These are phyloP conservation scores for Mortierella sp. DNA, from an alignment of 371 early-diverging fungal genomes.

Conservation along the genomic window DNA sequence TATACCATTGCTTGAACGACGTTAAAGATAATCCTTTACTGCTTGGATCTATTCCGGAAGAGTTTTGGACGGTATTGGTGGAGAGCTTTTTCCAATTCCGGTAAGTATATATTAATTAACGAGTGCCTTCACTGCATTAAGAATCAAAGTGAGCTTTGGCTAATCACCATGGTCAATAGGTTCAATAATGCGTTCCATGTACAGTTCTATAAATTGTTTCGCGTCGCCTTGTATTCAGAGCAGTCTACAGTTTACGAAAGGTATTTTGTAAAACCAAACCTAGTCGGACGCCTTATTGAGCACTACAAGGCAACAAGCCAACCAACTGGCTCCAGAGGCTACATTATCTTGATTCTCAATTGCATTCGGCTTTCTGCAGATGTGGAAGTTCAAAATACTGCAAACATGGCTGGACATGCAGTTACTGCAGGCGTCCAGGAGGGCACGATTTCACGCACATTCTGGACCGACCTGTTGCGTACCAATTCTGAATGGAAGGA, in stretches of 20 bases:
- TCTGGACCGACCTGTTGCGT: constrained; percentile 27
- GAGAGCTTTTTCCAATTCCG: constrained; percentile 52
- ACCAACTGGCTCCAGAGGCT: constrained; percentile 49
- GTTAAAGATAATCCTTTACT: constrained; percentile 35
- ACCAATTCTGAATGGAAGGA: constrained; percentile 23
- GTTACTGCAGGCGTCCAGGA: background rate
- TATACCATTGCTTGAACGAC: constrained; percentile 54
- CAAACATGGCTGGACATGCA: background rate
- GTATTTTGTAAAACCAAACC: constrained; percentile 31
- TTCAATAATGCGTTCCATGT: constrained; percentile 57
- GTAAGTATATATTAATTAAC: constrained; percentile 11
- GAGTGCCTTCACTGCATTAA: background rate
- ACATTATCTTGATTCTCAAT: constrained; percentile 52
- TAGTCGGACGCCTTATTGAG: constrained; percentile 39
- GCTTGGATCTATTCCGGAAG: constrained; percentile 39
- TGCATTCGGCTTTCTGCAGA: constrained; percentile 50
- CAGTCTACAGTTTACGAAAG: constrained; percentile 31
- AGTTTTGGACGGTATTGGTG: constrained; percentile 37
- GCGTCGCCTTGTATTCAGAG: constrained; percentile 45
- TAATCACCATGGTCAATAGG: constrained; percentile 6
- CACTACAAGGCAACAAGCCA: constrained; percentile 28
- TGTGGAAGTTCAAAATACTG: constrained; percentile 14
- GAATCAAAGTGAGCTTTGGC: background rate
- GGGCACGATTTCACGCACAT: constrained; percentile 19
- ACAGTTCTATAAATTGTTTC: constrained; percentile 54